phyloP scores from a whole-genome alignment of 1,284 basidiomycete genomes.

The Cutaneotrichosporon sp. region DNA sequence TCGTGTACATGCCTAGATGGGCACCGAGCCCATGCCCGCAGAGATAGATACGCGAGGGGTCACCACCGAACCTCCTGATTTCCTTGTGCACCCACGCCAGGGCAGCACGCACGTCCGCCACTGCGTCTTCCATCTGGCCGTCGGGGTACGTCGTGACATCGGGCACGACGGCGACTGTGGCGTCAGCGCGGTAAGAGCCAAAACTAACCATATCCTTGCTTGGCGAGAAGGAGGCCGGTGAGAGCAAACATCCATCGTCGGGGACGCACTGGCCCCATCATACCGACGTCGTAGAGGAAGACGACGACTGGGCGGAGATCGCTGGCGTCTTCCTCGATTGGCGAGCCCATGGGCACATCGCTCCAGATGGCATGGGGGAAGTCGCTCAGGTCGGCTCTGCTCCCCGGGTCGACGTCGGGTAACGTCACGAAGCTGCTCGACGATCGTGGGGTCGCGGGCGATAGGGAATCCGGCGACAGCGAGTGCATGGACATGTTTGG shows the following conservation, averaged over 20 bases:
- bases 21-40: constrained; percentile 46
- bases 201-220: constrained; percentile 27
- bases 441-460: neutral
- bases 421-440: constrained; percentile 6
- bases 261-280: constrained; percentile 19
- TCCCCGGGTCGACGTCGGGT: constrained; percentile 16
- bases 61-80: constrained; percentile 33
- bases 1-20: constrained; percentile 44
- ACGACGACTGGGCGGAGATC: constrained; percentile 20
- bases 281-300: constrained; percentile 27
- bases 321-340: constrained; percentile 1
- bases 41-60: constrained; percentile 39
- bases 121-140: constrained; percentile 20
- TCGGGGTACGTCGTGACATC: constrained; percentile 26
- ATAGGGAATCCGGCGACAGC: constrained; percentile 10
- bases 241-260: constrained; percentile 23
- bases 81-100: constrained; percentile 21
- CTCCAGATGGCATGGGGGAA: constrained; percentile 13
- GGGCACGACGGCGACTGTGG: constrained; percentile 23
- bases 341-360: constrained; percentile 13
- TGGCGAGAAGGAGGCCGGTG: constrained; percentile 19
- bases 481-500: neutral
- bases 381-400: constrained; percentile 10
- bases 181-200: neutral
- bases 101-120: constrained; percentile 20